Evolutionary conservation across 176 grass and related monocot genomes (phyloP).

Genomic region (Cymbopogon citratus): DNA sequence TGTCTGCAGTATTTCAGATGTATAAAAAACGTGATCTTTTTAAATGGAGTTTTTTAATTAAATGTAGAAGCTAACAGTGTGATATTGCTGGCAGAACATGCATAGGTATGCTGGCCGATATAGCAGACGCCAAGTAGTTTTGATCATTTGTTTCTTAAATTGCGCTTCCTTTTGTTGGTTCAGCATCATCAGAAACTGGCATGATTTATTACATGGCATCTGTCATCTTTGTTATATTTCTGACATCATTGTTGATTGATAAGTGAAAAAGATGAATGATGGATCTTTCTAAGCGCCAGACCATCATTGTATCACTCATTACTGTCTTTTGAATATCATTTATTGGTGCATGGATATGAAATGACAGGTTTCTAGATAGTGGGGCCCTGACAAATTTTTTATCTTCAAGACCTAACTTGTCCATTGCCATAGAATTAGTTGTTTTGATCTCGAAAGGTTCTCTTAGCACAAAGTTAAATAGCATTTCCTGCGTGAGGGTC

Average conservation of each 20-base stretch:
- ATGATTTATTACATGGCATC: not conserved
- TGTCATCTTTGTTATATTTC: not conserved
- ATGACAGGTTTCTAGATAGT: constrained; percentile 10
- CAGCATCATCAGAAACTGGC: not conserved
- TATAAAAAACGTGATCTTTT: not conserved
- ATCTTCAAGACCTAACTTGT: constrained; percentile 46
- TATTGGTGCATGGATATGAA: not conserved
- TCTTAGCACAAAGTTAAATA: constrained; percentile 27
- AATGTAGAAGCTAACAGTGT: not conserved
- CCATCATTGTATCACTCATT: not conserved
- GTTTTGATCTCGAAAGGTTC: constrained; percentile 18
- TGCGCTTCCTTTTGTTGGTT: not conserved
- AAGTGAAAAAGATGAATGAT: not conserved
- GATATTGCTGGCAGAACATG: not conserved
- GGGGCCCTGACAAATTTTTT: constrained; percentile 19
- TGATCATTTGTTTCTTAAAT: not conserved
- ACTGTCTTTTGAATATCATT: not conserved
- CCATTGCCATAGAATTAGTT: constrained; percentile 36
- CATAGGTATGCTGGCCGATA: not conserved
- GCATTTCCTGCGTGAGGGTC: constrained; percentile 5
- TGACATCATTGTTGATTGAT: not conserved
- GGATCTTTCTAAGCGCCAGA: not conserved
- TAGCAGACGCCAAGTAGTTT: not conserved
- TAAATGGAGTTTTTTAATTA: not conserved
- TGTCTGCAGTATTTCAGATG: not conserved